Base-by-base conservation (phyloP, 1,139 yeast species). In the Wickerhamomyces sp. region DNA sequence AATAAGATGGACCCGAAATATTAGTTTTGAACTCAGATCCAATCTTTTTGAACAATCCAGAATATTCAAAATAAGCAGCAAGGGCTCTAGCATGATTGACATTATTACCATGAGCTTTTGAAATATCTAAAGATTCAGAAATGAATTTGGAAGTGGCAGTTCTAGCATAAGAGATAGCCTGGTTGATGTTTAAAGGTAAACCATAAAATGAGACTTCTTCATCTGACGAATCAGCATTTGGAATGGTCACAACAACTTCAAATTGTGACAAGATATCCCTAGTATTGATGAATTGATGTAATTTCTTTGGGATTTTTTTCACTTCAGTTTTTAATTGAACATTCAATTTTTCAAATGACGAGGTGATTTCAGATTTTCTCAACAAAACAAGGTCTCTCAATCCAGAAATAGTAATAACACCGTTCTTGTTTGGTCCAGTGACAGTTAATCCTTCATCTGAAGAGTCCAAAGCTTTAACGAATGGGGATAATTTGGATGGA, bases 61-160 rank as follows among this genome's bases (percentile, higher is more conserved):
- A 71, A 48, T 77, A 69, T 45, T 67, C 64, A 60, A 91, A 84
- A 64, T 75, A 86, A 15, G 82, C 71, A 40, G 91, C 84, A 47
- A 91, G 73, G 35, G 82, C 78, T 57, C 79, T 79, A 33, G 94
- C 96, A 59, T 91, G 97, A 31, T 70, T 63, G 48, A 81, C 65
- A 60, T 86, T 82, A 58, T 87, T 88, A 59, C 88, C 87, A 64
- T 91, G 96, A 36, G 97, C 95, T 64, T 79, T 83, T 27, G 94
- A 81, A 69, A 91, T 82, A 57, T 88, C 95, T 61, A 91, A 73
- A 27, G 79, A 69, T 57, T 85, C 90, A 40, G 85, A 81, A 65
- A 75, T 60, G 73, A 77, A 71, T 43, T 72, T 61, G 60, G 76
- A 65, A 54, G 83, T 76, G 64, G 68, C 78, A 65, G 67, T 67